A percentile compares a stretch with the other conserved stretches of the same genome.
These are phyloP conservation scores for Wickerhamomyces alni DNA, from an alignment of 805 yeast species.

Conservation along the genomic window DNA sequence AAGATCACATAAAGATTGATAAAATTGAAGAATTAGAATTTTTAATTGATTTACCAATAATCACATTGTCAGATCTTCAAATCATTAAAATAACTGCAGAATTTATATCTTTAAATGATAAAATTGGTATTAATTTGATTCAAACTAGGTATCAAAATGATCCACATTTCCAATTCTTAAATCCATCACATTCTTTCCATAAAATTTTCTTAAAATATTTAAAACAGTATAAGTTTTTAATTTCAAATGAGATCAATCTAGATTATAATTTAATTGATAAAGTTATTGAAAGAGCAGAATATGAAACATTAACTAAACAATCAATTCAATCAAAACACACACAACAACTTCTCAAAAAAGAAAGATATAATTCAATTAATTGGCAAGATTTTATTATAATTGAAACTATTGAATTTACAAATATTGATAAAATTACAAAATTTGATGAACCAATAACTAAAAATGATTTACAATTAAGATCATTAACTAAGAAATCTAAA, in stretches of 20 bases:
- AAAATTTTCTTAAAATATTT: slow-evolving; percentile 42
- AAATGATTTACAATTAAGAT: slow-evolving; percentile 54
- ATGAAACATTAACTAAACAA: slow-evolving; percentile 30
- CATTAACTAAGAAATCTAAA: slow-evolving; percentile 32
- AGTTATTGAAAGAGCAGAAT: slow-evolving; percentile 54
- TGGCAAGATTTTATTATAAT: slow-evolving; percentile 83
- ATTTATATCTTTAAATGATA: slow-evolving; percentile 57
- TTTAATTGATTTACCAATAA: slow-evolving; percentile 22
- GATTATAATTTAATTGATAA: slow-evolving; percentile 34
- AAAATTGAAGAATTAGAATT: slow-evolving; percentile 2
- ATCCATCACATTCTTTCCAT: slow-evolving; percentile 55
- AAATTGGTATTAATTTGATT: slow-evolving; percentile 35
- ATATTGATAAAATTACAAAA: slow-evolving; percentile 51
- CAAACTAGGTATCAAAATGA: slow-evolving; percentile 31
- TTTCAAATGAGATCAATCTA: slow-evolving; percentile 16
- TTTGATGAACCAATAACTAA: slow-evolving; percentile 46
- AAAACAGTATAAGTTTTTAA: slow-evolving; percentile 44
- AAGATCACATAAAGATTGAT: slow-evolving; percentile 3
- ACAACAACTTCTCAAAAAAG: slow-evolving; percentile 31
- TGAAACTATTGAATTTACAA: slow-evolving; percentile 60
- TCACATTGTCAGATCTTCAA: slow-evolving; percentile 61
- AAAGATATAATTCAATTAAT: slow-evolving; percentile 69
- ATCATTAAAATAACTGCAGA: slow-evolving; percentile 69
- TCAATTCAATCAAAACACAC: slow-evolving; percentile 28
- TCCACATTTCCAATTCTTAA: slow-evolving; percentile 64